phyloP scores from a whole-genome alignment of 257 asterid genomes.

The Rubia yunnanensis region DNA sequence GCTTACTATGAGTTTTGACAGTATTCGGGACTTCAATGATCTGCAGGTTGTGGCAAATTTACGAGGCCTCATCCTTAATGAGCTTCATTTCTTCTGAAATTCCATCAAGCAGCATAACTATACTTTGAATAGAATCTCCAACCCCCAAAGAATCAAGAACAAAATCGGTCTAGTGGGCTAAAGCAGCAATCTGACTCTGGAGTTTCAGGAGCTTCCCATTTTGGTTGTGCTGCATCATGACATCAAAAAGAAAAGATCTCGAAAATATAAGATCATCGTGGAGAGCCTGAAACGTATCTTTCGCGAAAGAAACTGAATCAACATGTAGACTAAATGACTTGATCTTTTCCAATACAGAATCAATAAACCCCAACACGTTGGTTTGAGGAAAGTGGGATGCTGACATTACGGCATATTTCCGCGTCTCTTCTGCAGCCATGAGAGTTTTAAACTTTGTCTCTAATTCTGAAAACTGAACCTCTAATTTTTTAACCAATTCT shows the following conservation, averaged over 20 bases:
- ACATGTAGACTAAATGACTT: not conserved
- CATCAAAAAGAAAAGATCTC: not conserved
- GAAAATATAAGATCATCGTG: not conserved
- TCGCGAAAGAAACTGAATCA: not conserved
- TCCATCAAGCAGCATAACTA: not conserved
- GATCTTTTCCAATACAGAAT: not conserved
- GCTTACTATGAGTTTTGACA: not conserved
- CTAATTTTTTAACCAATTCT: no score
- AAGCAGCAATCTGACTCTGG: not conserved
- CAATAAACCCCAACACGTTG: not conserved
- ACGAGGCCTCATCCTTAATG: not conserved
- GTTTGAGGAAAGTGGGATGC: not conserved
- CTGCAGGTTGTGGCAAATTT: not conserved
- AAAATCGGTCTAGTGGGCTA: not conserved
- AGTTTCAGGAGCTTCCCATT: not conserved
- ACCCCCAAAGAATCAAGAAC: not conserved
- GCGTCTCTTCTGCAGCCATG: not conserved
- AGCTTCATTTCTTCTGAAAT: not conserved
- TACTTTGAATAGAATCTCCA: not conserved
- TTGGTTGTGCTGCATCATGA: not conserved
- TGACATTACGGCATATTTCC: not conserved
- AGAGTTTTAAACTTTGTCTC: not conserved
- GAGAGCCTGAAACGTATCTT: not conserved
- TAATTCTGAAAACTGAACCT: not conserved
- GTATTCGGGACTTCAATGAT: not conserved